Conservation (phyloP, 495 filamentous ascomycete genomes). For the Aspergillus mulundensis region DNA sequence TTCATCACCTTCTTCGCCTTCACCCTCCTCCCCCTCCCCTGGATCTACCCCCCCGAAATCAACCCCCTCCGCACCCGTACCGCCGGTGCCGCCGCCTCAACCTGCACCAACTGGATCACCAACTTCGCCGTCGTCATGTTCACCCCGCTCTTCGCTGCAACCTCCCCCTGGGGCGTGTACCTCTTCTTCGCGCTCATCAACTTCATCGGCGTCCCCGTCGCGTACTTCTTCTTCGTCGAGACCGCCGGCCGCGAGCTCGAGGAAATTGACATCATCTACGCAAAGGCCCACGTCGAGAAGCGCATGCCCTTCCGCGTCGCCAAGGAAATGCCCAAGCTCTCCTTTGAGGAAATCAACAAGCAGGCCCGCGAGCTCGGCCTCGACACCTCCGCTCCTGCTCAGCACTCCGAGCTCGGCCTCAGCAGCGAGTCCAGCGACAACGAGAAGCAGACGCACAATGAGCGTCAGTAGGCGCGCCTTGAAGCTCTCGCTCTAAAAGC, state of each 20-base stretch:
- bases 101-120: slow-evolving; percentile 44
- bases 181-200: slow-evolving; percentile 69
- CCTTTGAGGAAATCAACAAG: slow-evolving; percentile 28
- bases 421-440: slow-evolving; percentile 25
- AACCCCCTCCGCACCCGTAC: slow-evolving; percentile 69
- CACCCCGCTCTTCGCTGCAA: slow-evolving; percentile 36
- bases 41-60: slow-evolving; percentile 75
- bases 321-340: slow-evolving; percentile 35
- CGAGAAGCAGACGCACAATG: slow-evolving; percentile 18
- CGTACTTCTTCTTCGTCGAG: slow-evolving; percentile 69
- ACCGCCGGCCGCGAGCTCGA: slow-evolving; percentile 65
- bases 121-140: slow-evolving; percentile 49
- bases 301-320: slow-evolving; percentile 33
- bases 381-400: slow-evolving; percentile 17
- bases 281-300: slow-evolving; percentile 39
- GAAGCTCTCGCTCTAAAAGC: not conserved
- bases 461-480: slow-evolving; percentile 6
- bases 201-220: slow-evolving; percentile 57
- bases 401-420: slow-evolving; percentile 13
- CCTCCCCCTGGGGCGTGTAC: slow-evolving; percentile 33
- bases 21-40: slow-evolving; percentile 47
- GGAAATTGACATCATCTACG: slow-evolving; percentile 60
- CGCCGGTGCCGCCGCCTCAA: slow-evolving; percentile 51
- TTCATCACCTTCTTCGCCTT: slow-evolving; percentile 41
- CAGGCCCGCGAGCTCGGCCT: slow-evolving; percentile 31